Evolutionary conservation across 2,329 filamentous ascomycete species (phyloP), one percentile per base, ranked within the genome.

Genomic region (Fusarium tuaranense): DNA sequence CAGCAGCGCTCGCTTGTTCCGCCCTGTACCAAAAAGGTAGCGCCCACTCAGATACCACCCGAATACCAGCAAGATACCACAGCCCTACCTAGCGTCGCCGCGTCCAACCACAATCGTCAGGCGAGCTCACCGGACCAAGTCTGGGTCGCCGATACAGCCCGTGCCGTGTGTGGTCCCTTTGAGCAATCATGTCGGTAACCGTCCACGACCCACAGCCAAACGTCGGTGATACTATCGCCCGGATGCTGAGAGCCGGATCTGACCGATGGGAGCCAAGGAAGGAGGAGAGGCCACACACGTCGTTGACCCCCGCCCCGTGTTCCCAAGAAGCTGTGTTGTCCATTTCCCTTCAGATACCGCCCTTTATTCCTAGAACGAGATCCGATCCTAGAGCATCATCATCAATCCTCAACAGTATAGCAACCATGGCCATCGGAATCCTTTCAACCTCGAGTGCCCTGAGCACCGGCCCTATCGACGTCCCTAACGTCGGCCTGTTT

Each of bases 361-460:
- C 48, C 66, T 61, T 68, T 68, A 55, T 48, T 46, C 60, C 61
- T 62, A 60, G 55, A 63, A 55, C 36, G 64, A 65, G 38, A 64
- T 38, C 38, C 30, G 55, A 63, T 57, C 18, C 51, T 69, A 68
- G 59, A 74, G 53, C 64, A 67, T 57, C 59, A 53, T 55, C 70
- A 67, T 63, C 55, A 74, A 76, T 36, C 51, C 51, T 60, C 61
- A 72, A 32, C 44, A 71, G 62, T 64, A 72, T 22, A 64, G 51
- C 64, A 75, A 79, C 44, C 77, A 85, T 85, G 83, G 80, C 82
- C 68, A 73, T 83, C 76, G 78, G 81, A 38, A 77, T 83, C 67
- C 68, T 80, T 64, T 79, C 81, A 41, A 80, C 74, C 67, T 65
- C 75, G 34, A 44, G 60, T 41, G 55, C 70, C n/a, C 30, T 74